phyloP scores from a whole-genome alignment of 768 basidiomycete species.

The Cantharellus cinnabarinus region DNA sequence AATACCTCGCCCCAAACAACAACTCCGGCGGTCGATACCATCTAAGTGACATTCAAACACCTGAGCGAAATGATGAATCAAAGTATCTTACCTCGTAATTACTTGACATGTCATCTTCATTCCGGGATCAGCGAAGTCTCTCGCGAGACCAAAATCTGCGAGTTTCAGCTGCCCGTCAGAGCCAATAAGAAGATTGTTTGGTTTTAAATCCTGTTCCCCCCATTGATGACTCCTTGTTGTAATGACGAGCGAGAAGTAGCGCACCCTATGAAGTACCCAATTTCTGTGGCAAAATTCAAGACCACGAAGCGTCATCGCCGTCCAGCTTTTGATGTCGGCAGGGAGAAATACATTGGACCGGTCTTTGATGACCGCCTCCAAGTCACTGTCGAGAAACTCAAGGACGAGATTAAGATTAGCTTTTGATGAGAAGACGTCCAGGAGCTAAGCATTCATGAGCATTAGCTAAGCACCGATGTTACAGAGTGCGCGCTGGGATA shows the following conservation, averaged over 20 bases:
- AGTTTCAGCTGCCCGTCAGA: slow-evolving; percentile 84
- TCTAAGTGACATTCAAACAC: slow-evolving; percentile 20
- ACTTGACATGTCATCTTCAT: slow-evolving; percentile 97
- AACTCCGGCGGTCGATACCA: slow-evolving; percentile 98
- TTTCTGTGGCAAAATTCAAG: slow-evolving; percentile 97
- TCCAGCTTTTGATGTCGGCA: slow-evolving; percentile 96
- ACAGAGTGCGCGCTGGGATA: slow-evolving; percentile 12
- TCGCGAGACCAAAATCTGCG: slow-evolving; percentile 94
- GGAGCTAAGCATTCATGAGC: slow-evolving; percentile 31
- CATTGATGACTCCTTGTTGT: background rate
- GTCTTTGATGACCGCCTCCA: slow-evolving; percentile 95
- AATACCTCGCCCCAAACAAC: slow-evolving; percentile 75
- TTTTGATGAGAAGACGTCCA: slow-evolving; percentile 93
- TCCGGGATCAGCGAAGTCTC: slow-evolving; percentile 88
- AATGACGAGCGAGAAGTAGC: slow-evolving; percentile 10
- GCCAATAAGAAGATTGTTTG: slow-evolving; percentile 91
- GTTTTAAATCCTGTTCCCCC: slow-evolving; percentile 69
- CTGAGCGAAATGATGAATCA: background rate
- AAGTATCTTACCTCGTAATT: slow-evolving; percentile 55
- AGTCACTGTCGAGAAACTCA: slow-evolving; percentile 88
- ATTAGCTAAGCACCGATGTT: no score
- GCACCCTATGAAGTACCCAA: slow-evolving; percentile 79
- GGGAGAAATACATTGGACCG: slow-evolving; percentile 77
- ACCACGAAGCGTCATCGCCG: slow-evolving; percentile 93
- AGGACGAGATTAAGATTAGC: slow-evolving; percentile 93